These are phyloP conservation scores for Hypoxylon cercidicola DNA, from an alignment of 495 filamentous ascomycete genomes.

Conservation along the genomic window DNA sequence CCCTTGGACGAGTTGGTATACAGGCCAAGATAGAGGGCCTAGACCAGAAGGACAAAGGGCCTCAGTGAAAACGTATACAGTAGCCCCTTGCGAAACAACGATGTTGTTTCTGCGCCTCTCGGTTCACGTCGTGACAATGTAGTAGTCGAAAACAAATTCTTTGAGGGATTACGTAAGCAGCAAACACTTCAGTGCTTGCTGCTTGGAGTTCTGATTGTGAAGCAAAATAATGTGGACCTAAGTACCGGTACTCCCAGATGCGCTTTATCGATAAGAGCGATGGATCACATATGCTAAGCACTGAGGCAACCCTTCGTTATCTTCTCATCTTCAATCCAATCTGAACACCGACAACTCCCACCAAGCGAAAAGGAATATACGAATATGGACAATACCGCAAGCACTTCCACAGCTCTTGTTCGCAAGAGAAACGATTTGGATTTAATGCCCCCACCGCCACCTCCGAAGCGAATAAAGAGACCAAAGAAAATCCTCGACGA, in stretches of 20 bases:
- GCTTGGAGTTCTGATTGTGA: too few relatives aligned
- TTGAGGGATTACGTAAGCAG: too few relatives aligned
- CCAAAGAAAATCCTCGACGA: constrained; percentile 91
- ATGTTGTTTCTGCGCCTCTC: too few relatives aligned
- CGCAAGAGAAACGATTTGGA: constrained; percentile 73
- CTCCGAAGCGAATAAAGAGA: constrained; percentile 90
- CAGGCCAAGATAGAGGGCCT: too few relatives aligned
- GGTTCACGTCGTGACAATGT: too few relatives aligned
- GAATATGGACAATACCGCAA: constrained; percentile 46
- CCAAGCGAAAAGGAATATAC: background rate
- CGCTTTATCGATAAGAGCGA: constrained; percentile 2
- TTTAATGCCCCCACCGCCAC: constrained; percentile 91
- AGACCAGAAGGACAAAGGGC: too few relatives aligned
- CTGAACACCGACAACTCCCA: background rate
- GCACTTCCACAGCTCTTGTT: constrained; percentile 59
- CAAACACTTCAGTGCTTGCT: too few relatives aligned
- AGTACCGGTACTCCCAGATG: background rate
- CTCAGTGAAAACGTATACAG: too few relatives aligned
- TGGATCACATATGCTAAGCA: background rate
- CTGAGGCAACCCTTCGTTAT: background rate
- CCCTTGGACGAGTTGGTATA: too few relatives aligned
- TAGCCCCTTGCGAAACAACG: too few relatives aligned
- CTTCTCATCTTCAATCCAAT: constrained; percentile 1
- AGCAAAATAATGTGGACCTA: too few relatives aligned
- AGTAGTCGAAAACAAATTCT: too few relatives aligned